Evolutionary conservation across 148 eudicot species (phyloP).

Genomic region (Beta vulgaris): DNA sequence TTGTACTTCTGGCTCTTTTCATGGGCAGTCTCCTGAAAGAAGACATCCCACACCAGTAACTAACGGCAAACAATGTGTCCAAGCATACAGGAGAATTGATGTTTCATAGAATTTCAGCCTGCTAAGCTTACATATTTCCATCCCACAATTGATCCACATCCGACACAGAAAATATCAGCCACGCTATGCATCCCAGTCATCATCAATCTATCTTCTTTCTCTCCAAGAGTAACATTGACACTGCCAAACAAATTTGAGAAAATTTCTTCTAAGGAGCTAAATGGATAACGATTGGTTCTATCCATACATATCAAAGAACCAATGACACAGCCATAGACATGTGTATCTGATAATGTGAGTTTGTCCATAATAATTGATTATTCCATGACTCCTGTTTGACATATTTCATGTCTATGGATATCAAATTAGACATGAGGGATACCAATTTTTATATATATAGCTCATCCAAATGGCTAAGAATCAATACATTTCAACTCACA

Average conservation of each 20-base stretch:
- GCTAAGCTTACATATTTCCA: slow-evolving; percentile 83
- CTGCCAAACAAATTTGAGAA: slow-evolving; percentile 38
- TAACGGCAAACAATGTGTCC: slow-evolving; percentile 8
- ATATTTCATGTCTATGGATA: slow-evolving; percentile 5
- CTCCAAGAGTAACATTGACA: slow-evolving; percentile 67
- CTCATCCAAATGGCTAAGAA: not conserved
- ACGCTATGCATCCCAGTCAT: slow-evolving; percentile 89
- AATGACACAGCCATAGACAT: too few relatives aligned
- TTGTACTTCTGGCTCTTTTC: slow-evolving; percentile 90
- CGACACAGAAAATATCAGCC: slow-evolving; percentile 85
- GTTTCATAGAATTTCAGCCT: slow-evolving; percentile 17
- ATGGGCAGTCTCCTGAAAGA: slow-evolving; percentile 84
- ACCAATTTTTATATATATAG: not conserved
- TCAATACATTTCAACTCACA: not conserved
- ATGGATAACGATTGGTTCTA: not conserved
- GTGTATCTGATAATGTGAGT: too few relatives aligned
- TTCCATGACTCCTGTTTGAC: not conserved
- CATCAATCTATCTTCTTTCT: slow-evolving; percentile 78
- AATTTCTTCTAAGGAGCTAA: not conserved
- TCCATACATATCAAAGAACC: not conserved
- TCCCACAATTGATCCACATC: slow-evolving; percentile 83
- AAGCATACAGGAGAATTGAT: slow-evolving; percentile 12
- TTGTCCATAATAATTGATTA: not conserved
- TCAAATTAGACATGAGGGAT: not conserved
- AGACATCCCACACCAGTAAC: slow-evolving; percentile 28